Evolutionary conservation across 257 asterid genomes (phyloP).

Genomic region (Petunia axillaris): DNA sequence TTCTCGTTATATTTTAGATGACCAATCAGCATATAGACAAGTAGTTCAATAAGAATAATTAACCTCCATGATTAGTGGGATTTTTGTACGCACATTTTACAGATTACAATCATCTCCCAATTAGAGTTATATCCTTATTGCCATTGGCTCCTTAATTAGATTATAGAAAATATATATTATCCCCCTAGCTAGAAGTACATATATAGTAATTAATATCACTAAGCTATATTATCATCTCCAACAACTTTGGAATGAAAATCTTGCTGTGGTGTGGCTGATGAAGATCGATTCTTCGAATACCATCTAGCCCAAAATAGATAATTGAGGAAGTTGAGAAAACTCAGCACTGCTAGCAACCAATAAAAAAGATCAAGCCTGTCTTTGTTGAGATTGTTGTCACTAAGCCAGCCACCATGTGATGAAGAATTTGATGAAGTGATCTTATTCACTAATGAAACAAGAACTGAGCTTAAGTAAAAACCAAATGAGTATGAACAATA

Average conservation of each 20-base stretch:
- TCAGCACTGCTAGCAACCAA: conserved; percentile 67
- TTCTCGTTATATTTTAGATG: too few species aligned
- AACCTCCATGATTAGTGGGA: conserved; percentile 16
- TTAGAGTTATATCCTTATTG: conserved; percentile 12
- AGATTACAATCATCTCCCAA: neutral
- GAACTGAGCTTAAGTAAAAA: conserved; percentile 72
- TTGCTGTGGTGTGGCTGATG: conserved; percentile 19
- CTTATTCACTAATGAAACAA: conserved; percentile 77
- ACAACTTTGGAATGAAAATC: conserved; percentile 40
- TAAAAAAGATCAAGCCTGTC: conserved; percentile 82
- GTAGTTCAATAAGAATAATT: neutral
- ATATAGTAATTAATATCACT: neutral
- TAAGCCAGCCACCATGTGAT: conserved; percentile 62
- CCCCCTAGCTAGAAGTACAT: neutral
- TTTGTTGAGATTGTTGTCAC: conserved; percentile 64
- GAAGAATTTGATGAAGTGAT: conserved; percentile 39
- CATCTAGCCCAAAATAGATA: conserved; percentile 80
- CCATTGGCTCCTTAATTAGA: neutral
- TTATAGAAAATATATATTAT: conserved; percentile 15
- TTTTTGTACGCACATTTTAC: conserved; percentile 2
- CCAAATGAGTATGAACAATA: conserved; percentile 93
- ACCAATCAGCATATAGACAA: too few species aligned
- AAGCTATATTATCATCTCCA: conserved; percentile 43
- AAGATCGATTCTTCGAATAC: conserved; percentile 42
- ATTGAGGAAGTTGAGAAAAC: conserved; percentile 74